Percentiles rank a stretch among this genome's conserved stretches.
phyloP scores from a whole-genome alignment of 768 basidiomycete species.

The Lyophyllum semitale region DNA sequence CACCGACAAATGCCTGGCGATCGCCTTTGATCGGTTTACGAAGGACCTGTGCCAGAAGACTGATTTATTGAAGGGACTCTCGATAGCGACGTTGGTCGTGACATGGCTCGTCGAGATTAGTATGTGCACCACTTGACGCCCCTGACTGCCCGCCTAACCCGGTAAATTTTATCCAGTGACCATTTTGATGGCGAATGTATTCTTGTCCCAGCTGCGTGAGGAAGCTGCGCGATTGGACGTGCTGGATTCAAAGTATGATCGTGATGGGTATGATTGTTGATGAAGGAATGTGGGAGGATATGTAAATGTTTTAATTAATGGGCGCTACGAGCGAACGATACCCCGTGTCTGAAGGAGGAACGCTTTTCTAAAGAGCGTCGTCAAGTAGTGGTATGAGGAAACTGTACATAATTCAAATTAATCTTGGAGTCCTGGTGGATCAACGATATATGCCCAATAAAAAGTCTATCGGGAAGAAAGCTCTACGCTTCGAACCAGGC shows the following conservation, averaged over 20 bases:
- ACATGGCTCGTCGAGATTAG: slow-evolving; percentile 20
- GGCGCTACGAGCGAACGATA: too few species aligned
- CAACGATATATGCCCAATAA: too few species aligned
- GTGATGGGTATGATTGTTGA: slow-evolving; percentile 9
- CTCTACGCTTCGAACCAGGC: neutral
- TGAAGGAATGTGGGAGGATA: neutral
- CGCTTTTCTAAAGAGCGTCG: neutral
- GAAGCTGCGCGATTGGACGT: slow-evolving; percentile 6
- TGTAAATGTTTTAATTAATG: too few species aligned
- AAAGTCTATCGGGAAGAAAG: neutral
- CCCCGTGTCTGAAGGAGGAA: neutral
- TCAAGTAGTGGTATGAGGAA: too few species aligned
- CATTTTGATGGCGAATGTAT: slow-evolving; percentile 12
- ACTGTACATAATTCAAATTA: neutral
- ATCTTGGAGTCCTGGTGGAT: neutral
- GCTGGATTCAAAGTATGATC: slow-evolving; percentile 15
- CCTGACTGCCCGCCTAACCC: neutral
- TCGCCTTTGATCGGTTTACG: slow-evolving; percentile 13
- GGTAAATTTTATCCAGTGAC: neutral
- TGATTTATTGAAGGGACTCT: slow-evolving; percentile 10
- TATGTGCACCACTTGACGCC: neutral
- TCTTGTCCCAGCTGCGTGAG: slow-evolving; percentile 13
- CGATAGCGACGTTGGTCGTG: slow-evolving; percentile 11
- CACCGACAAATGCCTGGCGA: slow-evolving; percentile 5
- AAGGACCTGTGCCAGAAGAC: slow-evolving; percentile 15